Evolutionary conservation across 2,329 filamentous ascomycete species (phyloP).

Genomic region (Aspergillus fijiensis): DNA sequence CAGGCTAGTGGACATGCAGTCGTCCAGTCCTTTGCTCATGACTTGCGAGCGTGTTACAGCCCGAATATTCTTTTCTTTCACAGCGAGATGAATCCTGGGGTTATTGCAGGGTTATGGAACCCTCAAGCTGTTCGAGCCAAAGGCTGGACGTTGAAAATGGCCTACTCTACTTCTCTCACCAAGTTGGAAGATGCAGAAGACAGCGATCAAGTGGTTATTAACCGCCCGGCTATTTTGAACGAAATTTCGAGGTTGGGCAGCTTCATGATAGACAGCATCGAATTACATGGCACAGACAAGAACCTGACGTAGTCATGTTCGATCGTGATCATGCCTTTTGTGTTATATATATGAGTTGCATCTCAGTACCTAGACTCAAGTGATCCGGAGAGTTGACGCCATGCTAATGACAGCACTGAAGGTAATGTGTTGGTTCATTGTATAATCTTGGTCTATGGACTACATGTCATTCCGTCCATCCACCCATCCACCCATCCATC

Average conservation of each 20-base stretch:
- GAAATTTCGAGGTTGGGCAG: conserved; percentile 53
- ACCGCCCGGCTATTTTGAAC: conserved; percentile 43
- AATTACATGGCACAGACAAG: conserved; percentile 43
- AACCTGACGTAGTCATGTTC: conserved; percentile 7
- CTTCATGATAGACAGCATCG: conserved; percentile 67
- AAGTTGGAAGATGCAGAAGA: conserved; percentile 12
- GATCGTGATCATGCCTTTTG: neutral
- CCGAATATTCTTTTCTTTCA: conserved; percentile 77
- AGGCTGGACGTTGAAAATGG: conserved; percentile 37
- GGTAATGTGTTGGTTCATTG: conserved; percentile 9
- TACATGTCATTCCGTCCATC: conserved; percentile 19
- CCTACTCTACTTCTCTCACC: conserved; percentile 37
- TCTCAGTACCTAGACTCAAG: no score
- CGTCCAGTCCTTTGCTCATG: conserved; percentile 61
- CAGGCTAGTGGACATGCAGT: conserved; percentile 59
- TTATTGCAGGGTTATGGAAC: conserved; percentile 66
- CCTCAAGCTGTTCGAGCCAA: conserved; percentile 44
- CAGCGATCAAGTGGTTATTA: conserved; percentile 33
- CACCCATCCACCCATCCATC: neutral
- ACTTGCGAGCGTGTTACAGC: conserved; percentile 67
- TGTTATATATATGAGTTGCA: no score
- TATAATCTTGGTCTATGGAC: conserved; percentile 18
- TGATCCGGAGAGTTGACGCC: neutral
- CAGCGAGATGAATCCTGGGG: conserved; percentile 57
- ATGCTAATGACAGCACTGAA: neutral